Percentiles rank a stretch among this genome's conserved stretches.
Conservation (phyloP, 1,284 basidiomycete species). For the Malassezia nana region DNA sequence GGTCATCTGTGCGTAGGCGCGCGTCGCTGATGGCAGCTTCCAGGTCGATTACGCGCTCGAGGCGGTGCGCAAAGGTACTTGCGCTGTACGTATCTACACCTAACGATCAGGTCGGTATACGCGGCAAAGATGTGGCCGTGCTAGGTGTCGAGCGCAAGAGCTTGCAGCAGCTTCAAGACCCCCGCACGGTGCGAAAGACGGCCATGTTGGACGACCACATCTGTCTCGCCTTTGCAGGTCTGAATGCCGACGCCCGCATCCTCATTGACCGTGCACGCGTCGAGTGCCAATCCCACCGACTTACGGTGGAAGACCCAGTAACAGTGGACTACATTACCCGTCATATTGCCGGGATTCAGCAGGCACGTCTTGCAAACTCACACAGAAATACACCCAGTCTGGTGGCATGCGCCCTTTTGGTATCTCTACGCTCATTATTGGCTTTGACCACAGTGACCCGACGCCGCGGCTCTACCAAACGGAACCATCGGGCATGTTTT, state of each 20-base stretch:
- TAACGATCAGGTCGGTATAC: constrained; percentile 70
- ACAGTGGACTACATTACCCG: constrained; percentile 97
- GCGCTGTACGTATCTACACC: constrained; percentile 58
- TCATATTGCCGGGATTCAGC: constrained; percentile 93
- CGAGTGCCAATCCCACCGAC: constrained; percentile 92
- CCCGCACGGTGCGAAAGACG: constrained; percentile 91
- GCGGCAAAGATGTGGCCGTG: constrained; percentile 87
- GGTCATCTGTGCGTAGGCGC: constrained; percentile 19
- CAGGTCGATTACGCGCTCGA: constrained; percentile 97
- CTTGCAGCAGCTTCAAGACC: constrained; percentile 91
- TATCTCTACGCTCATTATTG: constrained; percentile 90
- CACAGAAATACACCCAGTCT: constrained; percentile 75
- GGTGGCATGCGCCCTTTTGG: constrained; percentile 97
- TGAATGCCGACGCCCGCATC: constrained; percentile 94
- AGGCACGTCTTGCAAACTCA: constrained; percentile 54
- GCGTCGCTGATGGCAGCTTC: constrained; percentile 15
- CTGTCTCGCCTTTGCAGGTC: constrained; percentile 94
- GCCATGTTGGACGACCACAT: constrained; percentile 98
- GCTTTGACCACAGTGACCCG: constrained; percentile 87
- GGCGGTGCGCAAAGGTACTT: constrained; percentile 92
- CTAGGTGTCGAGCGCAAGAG: constrained; percentile 99
- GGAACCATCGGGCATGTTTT: constrained; percentile 90
- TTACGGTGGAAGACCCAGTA: constrained; percentile 96
- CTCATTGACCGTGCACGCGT: constrained; percentile 94
- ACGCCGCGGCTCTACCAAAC: constrained; percentile 87